Percentiles rank a stretch among this genome's conserved stretches.
These are phyloP conservation scores for Hordeum marinum DNA, from an alignment of 176 grass and related monocot genomes.

Conservation along the genomic window DNA sequence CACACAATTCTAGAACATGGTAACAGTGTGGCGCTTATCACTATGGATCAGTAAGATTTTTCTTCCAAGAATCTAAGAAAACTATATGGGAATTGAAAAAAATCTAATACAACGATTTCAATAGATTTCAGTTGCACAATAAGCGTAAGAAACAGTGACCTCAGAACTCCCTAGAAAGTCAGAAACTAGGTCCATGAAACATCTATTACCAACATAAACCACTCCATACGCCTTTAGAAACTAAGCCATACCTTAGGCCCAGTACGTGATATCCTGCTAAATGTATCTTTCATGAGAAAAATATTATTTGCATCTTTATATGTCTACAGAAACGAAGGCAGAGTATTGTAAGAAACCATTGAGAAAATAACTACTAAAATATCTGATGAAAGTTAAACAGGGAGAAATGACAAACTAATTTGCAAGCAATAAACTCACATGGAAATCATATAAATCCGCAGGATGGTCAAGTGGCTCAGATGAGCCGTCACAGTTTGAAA, in stretches of 20 bases:
- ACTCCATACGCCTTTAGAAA: background rate
- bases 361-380: background rate
- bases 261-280: conserved; percentile 36
- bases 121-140: background rate
- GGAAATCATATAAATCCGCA: conserved; percentile 71
- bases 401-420: background rate
- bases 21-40: background rate
- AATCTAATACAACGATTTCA: background rate
- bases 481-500: conserved; percentile 83
- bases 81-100: background rate
- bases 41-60: background rate
- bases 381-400: background rate
- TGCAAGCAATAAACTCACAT: conserved; percentile 41
- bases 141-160: background rate
- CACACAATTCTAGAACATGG: background rate
- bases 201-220: background rate
- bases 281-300: conserved; percentile 45
- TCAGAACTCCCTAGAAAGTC: background rate
- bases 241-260: conserved; percentile 59
- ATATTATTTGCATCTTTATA: conserved; percentile 43
- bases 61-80: background rate
- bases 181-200: background rate
- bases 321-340: conserved; percentile 26
- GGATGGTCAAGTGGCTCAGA: conserved; percentile 55
- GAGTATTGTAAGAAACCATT: background rate